Evolutionary conservation across 1,139 yeast species (phyloP), one percentile per base, ranked within the genome.

Genomic region (Taphrina sp.): DNA sequence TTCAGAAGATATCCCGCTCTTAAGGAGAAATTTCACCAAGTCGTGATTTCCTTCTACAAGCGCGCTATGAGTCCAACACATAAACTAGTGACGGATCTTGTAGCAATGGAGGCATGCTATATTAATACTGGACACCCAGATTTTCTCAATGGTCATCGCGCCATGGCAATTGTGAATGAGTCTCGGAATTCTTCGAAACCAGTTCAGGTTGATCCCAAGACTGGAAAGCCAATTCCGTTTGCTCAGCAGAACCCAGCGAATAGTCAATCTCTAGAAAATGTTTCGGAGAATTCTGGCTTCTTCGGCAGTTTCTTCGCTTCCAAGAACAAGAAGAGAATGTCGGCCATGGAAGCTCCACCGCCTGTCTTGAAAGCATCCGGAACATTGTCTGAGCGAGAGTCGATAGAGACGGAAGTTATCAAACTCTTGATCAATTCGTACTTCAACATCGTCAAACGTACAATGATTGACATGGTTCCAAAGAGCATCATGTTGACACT

Each of bases 111-210:
- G 71, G 94, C 89, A 66, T 85, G 95, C 3, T 92, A 92, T 71
- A 89, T 92, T 63, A 92, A 92, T 70, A 92, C 98, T 16, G 97
- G 96, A 2, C 98, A 92, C 69, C 98, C 98, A 2, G 98, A 92
- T 69, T 79, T 92, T 66, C 77, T 92, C 65, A 90, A 87, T 69
- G 98, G 98, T 41, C 82, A 94, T 39, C 95, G 86, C 67, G 98
- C 98, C 3, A 85, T 92, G 94, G 82, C 90, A 4, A 84, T 89
- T 69, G 96, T 92, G 35, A 90, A 86, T 69, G 97, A 92, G 62
- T 88, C 83, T 70, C 73, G 88, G 72, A 94, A 88, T 67, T 95
- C 95, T 49, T 76, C 78, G 64, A 85, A 85, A 59, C 88, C 85
- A 66, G 81, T 83, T 34, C 85, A 83, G 44, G 83, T 89, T 55